Percentiles rank a stretch among this genome's conserved stretches.
These are phyloP conservation scores for Fistulinella staudtii DNA, from an alignment of 1,284 basidiomycete genomes.

Conservation along the genomic window DNA sequence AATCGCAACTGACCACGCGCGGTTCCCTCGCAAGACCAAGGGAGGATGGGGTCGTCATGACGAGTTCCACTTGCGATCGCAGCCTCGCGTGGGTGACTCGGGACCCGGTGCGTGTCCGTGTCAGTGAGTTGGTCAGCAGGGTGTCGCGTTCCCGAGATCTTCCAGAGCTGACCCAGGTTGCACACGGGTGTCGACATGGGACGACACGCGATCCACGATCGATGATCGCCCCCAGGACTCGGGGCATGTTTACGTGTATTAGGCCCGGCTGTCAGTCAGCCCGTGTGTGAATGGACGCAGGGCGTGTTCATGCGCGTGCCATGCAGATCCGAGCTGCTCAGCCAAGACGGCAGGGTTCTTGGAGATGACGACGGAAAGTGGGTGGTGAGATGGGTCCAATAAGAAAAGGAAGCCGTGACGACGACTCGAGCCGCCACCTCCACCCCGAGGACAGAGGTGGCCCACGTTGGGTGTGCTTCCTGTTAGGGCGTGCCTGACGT, in stretches of 20 bases:
- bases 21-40: not conserved
- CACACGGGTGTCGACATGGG: not conserved
- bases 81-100: too few relatives aligned
- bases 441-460: not conserved
- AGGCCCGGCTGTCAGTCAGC: not conserved
- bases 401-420: too few relatives aligned
- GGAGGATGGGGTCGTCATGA: too few relatives aligned
- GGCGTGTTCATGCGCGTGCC: not conserved
- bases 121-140: too few relatives aligned
- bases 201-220: not conserved
- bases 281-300: constrained; percentile 2
- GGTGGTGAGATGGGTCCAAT: not conserved
- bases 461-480: not conserved
- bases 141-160: not conserved
- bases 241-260: constrained; percentile 6
- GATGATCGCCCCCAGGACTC: not conserved
- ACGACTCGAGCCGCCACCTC: constrained; percentile 13
- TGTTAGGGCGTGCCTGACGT: constrained; percentile 15
- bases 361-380: not conserved
- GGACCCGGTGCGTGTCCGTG: too few relatives aligned
- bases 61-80: too few relatives aligned
- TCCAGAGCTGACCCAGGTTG: not conserved
- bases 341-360: not conserved
- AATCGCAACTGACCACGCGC: not conserved
- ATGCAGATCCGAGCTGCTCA: not conserved